These are phyloP conservation scores for Polyporus tsugae DNA, from an alignment of 1,284 basidiomycete species.

Conservation along the genomic window DNA sequence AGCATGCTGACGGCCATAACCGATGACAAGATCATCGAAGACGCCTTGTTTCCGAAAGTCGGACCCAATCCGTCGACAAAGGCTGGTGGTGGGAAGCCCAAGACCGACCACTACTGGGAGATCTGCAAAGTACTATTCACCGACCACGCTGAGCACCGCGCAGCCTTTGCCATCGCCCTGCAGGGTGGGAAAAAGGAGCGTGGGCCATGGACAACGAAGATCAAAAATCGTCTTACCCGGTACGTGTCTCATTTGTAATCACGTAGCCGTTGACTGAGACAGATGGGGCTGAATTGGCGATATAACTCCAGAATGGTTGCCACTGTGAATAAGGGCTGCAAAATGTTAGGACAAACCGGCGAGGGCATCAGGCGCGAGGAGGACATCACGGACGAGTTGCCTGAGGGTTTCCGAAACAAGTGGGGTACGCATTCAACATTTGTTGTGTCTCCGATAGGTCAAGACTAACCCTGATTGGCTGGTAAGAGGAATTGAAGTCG, in stretches of 20 bases:
- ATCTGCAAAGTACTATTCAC: not conserved
- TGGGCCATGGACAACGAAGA: not conserved
- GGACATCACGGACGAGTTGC: not conserved
- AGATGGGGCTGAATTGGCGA: too few relatives aligned
- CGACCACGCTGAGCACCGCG: not conserved
- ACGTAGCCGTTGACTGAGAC: too few relatives aligned
- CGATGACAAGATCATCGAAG: not conserved
- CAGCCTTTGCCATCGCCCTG: not conserved
- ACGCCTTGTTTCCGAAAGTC: not conserved
- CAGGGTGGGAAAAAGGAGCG: not conserved
- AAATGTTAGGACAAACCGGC: not conserved
- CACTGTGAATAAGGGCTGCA: not conserved
- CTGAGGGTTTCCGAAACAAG: not conserved
- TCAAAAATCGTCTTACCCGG: not conserved
- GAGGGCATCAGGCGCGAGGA: not conserved
- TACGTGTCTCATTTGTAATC: not conserved
- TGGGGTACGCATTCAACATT: not conserved
- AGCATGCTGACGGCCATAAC: not conserved
- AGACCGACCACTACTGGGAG: slow-evolving; percentile 1
- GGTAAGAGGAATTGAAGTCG: not conserved
- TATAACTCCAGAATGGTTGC: not conserved
- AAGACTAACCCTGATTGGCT: too few relatives aligned
- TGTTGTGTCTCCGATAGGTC: too few relatives aligned
- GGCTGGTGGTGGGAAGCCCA: not conserved
- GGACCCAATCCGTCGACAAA: not conserved